Conservation (phyloP, 768 basidiomycete species). For the Kwoniella sp. region DNA sequence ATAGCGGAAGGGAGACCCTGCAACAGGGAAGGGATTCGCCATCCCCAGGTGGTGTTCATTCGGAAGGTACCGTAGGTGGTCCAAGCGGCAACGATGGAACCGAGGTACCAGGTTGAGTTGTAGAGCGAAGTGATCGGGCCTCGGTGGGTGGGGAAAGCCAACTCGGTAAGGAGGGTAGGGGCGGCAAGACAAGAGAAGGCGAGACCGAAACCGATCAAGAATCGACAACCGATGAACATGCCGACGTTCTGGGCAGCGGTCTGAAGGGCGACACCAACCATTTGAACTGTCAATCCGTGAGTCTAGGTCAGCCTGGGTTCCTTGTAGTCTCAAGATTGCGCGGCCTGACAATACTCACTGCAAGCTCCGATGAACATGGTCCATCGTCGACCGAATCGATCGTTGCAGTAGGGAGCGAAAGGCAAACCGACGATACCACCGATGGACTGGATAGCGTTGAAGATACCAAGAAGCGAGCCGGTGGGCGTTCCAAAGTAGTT, state of each 20-base stretch:
- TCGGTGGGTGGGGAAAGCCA: conserved; percentile 82
- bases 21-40: conserved; percentile 62
- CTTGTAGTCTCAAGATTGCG: neutral
- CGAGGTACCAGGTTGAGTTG: conserved; percentile 75
- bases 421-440: conserved; percentile 65
- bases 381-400: conserved; percentile 62
- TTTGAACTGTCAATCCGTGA: conserved; percentile 63
- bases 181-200: conserved; percentile 70
- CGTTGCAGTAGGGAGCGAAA: conserved; percentile 61
- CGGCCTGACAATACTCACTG: conserved; percentile 5
- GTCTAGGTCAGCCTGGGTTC: neutral
- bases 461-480: conserved; percentile 25
- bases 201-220: conserved; percentile 62
- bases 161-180: conserved; percentile 79
- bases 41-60: conserved; percentile 59
- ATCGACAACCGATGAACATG: conserved; percentile 61
- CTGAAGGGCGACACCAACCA: conserved; percentile 65
- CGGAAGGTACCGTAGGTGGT: conserved; percentile 41
- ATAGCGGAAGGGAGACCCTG: conserved; percentile 47
- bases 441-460: conserved; percentile 67
- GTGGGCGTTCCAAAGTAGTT: conserved; percentile 63
- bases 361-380: conserved; percentile 59
- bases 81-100: conserved; percentile 62
- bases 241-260: conserved; percentile 60
- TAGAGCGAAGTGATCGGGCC: conserved; percentile 65